Base-by-base conservation (phyloP, 129 eudicot genomes). In the Chrysanthemum lavandulifolium region DNA sequence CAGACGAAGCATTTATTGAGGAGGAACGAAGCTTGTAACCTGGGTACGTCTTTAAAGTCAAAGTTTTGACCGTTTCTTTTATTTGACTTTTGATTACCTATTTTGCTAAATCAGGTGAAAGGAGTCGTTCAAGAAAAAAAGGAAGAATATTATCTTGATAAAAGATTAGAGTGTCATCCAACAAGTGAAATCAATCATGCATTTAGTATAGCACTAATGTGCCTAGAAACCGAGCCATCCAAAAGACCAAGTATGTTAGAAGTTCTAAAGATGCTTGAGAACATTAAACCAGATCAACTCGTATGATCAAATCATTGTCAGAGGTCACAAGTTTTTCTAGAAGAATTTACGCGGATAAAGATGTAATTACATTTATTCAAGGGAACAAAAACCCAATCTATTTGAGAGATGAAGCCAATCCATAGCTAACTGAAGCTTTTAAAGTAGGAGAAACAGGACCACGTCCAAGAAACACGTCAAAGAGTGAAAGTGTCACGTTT, bases 11-110 rank as follows among this genome's bases (percentile, higher is more conserved):
- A 29, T 94, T 94, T 61, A 71, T 93, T 13, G 97, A 90, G 83
- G 98, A 90, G 61, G 98, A 71, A 94, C 98, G 12, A 88, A 85
- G 76, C 89, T 94, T 11, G 98, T 94, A 13, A 87, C 88, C 13
- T 94, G 98, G 97, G 97, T 94, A 84, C 68, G 69, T 69, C 49
- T 68, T 76, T 80, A 23, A 65, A 48, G 63, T 18, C 54, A 36
- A 60, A 63, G 60, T 11, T 73, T 67, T 68, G 76, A 76, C 50
- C 16, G 11, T 77, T 80, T 45, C 27, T n/a, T 55, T 12, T 13
- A 54, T 29, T 52, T 53, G 21, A 67, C 5, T 51, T 57, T 71
- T 71, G 6, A 67, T 63, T 14, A 70, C 60, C 7, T 72, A 52
- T 66, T 51, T 10, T 76, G 25, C 53, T 68, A 54, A 45, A 48